Evolutionary conservation across 345 rosid genomes (phyloP), one percentile per base, ranked within the genome.

Genomic region (Corchorus capsularis): DNA sequence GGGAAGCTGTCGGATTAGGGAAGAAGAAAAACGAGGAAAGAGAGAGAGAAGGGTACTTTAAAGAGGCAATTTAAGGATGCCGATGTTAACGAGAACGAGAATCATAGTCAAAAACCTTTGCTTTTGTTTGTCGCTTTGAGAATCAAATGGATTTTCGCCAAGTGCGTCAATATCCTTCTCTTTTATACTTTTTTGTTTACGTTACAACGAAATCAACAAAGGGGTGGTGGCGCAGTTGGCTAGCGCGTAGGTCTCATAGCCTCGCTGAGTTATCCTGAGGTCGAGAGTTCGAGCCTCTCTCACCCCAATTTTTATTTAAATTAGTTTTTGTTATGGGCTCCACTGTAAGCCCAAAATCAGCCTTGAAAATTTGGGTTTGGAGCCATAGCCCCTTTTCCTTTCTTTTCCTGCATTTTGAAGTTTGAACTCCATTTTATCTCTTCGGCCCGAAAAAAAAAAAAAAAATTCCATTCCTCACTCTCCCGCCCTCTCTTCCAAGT

Each of bases 221-320:
- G 90, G 91, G 92, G 88, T 85, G 89, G 88, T 82, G 88, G 90
- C 88, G 94, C 89, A 87, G 89, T 89, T 89, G 91, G 89, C 85
- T 86, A 87, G 94, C 89, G 88, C 90, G 86, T 82, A 86, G 89
- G 89, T 89, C 90, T 89, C 92, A 84, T 87, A 85, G 92, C 89
- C 79, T 39, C 34, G 10, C 1, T 39, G 92, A 90, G 96, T 84
- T 1, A 90, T 90, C 92, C 95, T 86, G 93, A 89, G 92, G 96
- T 92, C 90, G 93, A 90, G 97, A 89, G 96, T 85, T 87, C 87
- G 92, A 86, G 85, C 93, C 94, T 88, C 91, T 89, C 96, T 89
- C 94, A 87, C 91, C 93, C 94, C 93, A 92, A 1, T 15, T 3
- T 27, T n/a, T 50, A 34, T 19, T 35, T 35, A 1, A 61, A 43